Evolutionary conservation across 805 yeast species (phyloP), one percentile per base, ranked within the genome.

Genomic region (Groenewaldozyma tartarivorans): DNA sequence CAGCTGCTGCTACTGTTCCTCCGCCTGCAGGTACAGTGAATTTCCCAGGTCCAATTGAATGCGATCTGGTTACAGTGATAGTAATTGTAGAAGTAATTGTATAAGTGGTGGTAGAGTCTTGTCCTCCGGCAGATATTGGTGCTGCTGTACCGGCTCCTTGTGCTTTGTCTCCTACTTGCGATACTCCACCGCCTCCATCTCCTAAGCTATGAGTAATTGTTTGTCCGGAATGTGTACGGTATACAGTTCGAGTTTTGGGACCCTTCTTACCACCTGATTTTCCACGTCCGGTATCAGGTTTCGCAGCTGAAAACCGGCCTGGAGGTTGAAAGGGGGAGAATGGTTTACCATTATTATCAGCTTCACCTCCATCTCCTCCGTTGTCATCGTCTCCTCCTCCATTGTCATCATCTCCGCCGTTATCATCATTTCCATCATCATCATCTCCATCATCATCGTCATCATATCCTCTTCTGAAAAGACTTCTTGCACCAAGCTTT

Each of bases 371-470:
- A 13, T 24, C 29, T 7, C 13, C 29, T 9, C 13, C 34, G 15
- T 31, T 17, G 34, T 9, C 17, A 31, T 31, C 34, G 34, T 31
- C 34, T 11, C n/a, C 18, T 11, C 7, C n/a, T 16, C 7, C 34
- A n/a, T 31, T 17, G 34, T 31, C 34, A 31, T 11, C 11, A 11
- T n/a, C n/a, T n/a, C n/a, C n/a, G n/a, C n/a, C n/a, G n/a, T n/a
- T 11, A 26, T 26, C 29, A 13, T 24, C 29, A 13, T 24, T 13
- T 9, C 13, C 34, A 31, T 31, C 34, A 17, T 9, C 17, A 31
- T 31, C 34, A 17, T 31, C 34, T 11, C n/a, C 18, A 17, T 31
- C 34, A 31, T 33, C 36, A 15, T 33, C 36, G 7, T 24, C 29
- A 24, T 24, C 29, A 13, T 24, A 9, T 7, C 29, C 29, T 13